Percentiles rank a stretch among this genome's conserved stretches.
Evolutionary conservation across 192 early-diverging fungal genomes (phyloP).

Genomic region (Paraglomus occultum): DNA sequence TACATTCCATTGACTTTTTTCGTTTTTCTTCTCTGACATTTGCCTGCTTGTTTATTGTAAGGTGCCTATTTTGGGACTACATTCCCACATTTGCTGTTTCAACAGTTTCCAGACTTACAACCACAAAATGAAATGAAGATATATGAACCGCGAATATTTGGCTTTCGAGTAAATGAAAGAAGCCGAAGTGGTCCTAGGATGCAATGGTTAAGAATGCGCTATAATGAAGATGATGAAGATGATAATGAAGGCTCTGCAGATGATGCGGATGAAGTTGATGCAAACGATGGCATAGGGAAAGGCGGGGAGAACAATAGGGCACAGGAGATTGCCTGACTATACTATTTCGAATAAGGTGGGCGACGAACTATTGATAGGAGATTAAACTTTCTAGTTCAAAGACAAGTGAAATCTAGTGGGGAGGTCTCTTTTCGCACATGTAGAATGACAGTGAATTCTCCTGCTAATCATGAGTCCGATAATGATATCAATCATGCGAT

Average conservation of each 20-base stretch:
- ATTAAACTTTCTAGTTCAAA: no score
- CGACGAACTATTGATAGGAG: no score
- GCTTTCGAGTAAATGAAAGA: constrained; percentile 82
- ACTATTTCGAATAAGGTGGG: no score
- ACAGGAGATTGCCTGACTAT: neutral
- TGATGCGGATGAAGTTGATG: constrained; percentile 4
- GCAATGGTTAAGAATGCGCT: constrained; percentile 79
- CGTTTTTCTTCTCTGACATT: neutral
- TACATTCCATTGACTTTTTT: neutral
- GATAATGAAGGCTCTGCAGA: neutral
- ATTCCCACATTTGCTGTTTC: constrained; percentile 90
- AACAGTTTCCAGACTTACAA: constrained; percentile 77
- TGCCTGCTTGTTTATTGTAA: constrained; percentile 46
- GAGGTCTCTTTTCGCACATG: no score
- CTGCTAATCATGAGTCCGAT: no score
- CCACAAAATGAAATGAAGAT: constrained; percentile 54
- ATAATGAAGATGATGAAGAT: constrained; percentile 2
- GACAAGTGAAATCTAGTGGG: no score
- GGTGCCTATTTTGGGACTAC: constrained; percentile 97
- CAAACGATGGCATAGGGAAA: constrained; percentile 16
- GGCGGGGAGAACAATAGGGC: constrained; percentile 27
- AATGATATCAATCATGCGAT: no score
- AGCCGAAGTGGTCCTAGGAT: constrained; percentile 80
- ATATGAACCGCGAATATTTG: constrained; percentile 88
- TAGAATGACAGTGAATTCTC: no score